phyloP scores from a whole-genome alignment of 148 eudicot genomes.

The Diospyros kaki region DNA sequence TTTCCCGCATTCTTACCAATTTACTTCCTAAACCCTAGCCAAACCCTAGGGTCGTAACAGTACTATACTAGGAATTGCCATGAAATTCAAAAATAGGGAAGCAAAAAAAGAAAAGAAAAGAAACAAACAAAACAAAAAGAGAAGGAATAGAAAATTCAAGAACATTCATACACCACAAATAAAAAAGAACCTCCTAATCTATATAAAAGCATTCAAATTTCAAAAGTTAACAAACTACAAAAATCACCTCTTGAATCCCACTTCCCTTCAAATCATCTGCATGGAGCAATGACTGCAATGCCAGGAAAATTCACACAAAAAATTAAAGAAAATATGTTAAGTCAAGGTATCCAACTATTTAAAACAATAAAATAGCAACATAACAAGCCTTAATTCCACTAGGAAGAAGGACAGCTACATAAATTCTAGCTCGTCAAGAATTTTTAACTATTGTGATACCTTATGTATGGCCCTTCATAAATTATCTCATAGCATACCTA shows the following conservation, averaged over 20 bases:
- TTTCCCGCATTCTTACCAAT: neutral
- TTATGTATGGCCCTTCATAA: too few relatives aligned
- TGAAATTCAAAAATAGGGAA: neutral
- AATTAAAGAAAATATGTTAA: constrained; percentile 9
- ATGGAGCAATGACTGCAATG: constrained; percentile 66
- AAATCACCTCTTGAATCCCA: constrained; percentile 81
- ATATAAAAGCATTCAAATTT: neutral
- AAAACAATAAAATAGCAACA: neutral
- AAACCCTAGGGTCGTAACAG: too few relatives aligned
- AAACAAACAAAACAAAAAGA: neutral
- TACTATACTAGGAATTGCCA: neutral
- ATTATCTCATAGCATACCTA: too few relatives aligned
- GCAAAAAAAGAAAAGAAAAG: neutral
- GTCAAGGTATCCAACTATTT: neutral
- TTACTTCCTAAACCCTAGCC: neutral
- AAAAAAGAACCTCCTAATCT: neutral
- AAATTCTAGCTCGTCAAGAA: too few relatives aligned
- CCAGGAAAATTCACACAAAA: constrained; percentile 12
- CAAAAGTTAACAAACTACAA: neutral
- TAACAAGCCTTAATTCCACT: too few relatives aligned
- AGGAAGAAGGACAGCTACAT: too few relatives aligned
- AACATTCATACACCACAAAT: constrained; percentile 3
- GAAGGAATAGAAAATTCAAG: neutral
- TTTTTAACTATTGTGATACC: too few relatives aligned
- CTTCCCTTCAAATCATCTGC: constrained; percentile 76